Evolutionary conservation across 106 monocot genomes (phyloP), one percentile per base, ranked within the genome.

Genomic region (Dendrobium catenatum): DNA sequence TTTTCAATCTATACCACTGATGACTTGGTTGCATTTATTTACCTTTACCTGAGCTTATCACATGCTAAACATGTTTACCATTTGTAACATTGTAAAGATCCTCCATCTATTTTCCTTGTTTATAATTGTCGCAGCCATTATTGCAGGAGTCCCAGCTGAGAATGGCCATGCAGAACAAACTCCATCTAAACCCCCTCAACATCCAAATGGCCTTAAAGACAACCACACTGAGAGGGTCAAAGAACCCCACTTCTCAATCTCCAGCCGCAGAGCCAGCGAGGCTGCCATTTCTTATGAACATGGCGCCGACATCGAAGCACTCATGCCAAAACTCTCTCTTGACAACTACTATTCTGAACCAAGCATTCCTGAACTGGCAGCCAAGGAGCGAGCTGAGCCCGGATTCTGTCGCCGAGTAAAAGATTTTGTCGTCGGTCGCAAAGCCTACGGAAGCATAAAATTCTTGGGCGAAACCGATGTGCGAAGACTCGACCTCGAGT

Each of bases 391-490:
- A 5, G 89, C 88, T 4, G 85, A 93, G 16, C 91, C 94, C 4
- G 98, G 98, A 6, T 98, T 85, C 79, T 89, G 90, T 58, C 68
- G 87, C 44, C 86, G 74, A 8, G 98, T 98, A 78, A 93, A 83
- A 77, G 87, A 93, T 51, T 98, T 98, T 77, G 88, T 92, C 7
- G 90, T 98, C 8, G 98, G 98, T 2, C 85, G 89, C 51, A 89
- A 84, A 42, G 91, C 86, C 2, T 98, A 88, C 49, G 98, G 98
- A 24, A 95, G 88, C 86, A 98, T 98, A 47, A 90, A 85, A 77
- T 95, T 95, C 66, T 78, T 82, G 0, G 94, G 91, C 4, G 94
- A 93, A 44, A 95, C 98, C 0, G 94, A 98, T 56, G 88, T 98
- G 51, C 84, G 92, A 33, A 78, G 86, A 51, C 98, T 98, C 15